Evolutionary conservation across 1,284 basidiomycete species (phyloP), one percentile per base, ranked within the genome.

Genomic region (Termitomyces sp.): DNA sequence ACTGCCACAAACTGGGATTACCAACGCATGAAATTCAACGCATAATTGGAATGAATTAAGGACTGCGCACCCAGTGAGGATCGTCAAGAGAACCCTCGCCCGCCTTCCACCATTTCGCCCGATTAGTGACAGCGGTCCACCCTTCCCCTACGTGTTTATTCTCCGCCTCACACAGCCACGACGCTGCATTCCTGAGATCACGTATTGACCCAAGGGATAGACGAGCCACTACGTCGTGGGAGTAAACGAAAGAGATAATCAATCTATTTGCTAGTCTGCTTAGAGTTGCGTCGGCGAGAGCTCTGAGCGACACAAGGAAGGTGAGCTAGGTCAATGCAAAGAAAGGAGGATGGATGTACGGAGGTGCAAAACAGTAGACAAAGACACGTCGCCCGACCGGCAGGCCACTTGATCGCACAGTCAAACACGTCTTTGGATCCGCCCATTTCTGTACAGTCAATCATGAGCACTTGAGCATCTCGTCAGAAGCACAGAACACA

Each of bases 281-380:
- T 6, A 91, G 73, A 19, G 74, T 70, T 1, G 79, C 70, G 56
- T 85, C 83, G 38, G 79, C 74, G 15, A 89, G 70, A 51, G 84
- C 84, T 44, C 84, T 87, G 9, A 31, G 3, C 8, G 30, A 30
- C 15, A 17, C n/a, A 26, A 41, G 3, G n/a, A 26, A 41, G 3
- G n/a, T 46, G 52, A 21, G 78, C 74, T 15, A 31, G 21, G 2
- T 19, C 15, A 17, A 15, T 28, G 12, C n/a, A n/a, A 13, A 10
- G 8, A 12, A 15, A n/a, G 2, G 5, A 28, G 26, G n/a, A 38
- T 19, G 8, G 4, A 46, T 54, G 54, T 74, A 90, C 75, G 90
- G 91, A 38, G 89, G 88, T 21, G 83, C 91, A 65, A 91, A 89
- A 65, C 86, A 88, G 65, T 87, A 93, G 1, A 88, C 88, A 38